Percentiles rank a stretch among this genome's conserved stretches.
phyloP scores from a whole-genome alignment of 2,329 filamentous ascomycete genomes.

The Diaporthe amygdali region DNA sequence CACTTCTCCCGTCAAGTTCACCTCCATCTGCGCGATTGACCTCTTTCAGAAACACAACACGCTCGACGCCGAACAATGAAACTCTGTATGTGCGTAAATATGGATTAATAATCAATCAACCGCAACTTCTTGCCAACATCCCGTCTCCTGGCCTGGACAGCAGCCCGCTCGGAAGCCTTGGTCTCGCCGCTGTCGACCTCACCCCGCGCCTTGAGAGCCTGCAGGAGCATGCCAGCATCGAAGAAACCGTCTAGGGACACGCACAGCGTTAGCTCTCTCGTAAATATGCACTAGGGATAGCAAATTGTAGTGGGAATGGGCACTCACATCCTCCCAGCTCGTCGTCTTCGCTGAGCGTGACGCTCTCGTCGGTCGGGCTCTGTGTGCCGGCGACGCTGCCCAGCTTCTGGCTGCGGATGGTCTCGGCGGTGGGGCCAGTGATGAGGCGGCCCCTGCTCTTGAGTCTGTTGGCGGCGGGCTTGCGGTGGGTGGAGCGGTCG shows the following conservation, averaged over 20 bases:
- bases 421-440: slow-evolving; percentile 53
- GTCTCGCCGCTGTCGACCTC: slow-evolving; percentile 58
- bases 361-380: slow-evolving; percentile 72
- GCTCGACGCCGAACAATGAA: background rate
- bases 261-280: slow-evolving; percentile 31
- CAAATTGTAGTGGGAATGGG: slow-evolving; percentile 23
- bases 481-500: slow-evolving; percentile 39
- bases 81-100: background rate
- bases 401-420: slow-evolving; percentile 43
- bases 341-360: slow-evolving; percentile 80
- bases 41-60: background rate
- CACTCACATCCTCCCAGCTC: slow-evolving; percentile 91
- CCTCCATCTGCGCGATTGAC: background rate
- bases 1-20: background rate
- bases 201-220: slow-evolving; percentile 79
- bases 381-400: slow-evolving; percentile 46
- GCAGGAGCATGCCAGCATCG: slow-evolving; percentile 91
- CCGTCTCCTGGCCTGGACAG: slow-evolving; percentile 62
- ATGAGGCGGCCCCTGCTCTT: slow-evolving; percentile 80
- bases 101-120: slow-evolving; percentile 67
- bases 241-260: slow-evolving; percentile 86
- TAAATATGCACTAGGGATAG: background rate
- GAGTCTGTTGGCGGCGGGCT: slow-evolving; percentile 50
- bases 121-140: slow-evolving; percentile 78
- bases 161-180: slow-evolving; percentile 64